Base-by-base conservation (phyloP, 2,329 filamentous ascomycete species). In the Aphanoascus verrucosus region DNA sequence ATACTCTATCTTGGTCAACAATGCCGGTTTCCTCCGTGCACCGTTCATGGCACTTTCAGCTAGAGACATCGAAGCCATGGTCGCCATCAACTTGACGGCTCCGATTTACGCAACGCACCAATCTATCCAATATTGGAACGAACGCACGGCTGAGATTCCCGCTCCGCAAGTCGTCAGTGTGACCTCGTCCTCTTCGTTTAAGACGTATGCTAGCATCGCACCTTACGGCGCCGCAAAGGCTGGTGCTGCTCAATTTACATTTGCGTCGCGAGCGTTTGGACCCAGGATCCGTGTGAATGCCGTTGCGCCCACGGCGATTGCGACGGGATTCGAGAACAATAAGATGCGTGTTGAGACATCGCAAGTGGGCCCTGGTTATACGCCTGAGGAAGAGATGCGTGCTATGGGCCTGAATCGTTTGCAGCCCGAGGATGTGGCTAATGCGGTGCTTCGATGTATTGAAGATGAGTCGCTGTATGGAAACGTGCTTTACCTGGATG, bases 51-150 rank as follows among this genome's bases (percentile, higher is more conserved):
- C 46, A 28, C 28, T 49, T 34, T 32, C 46, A 4, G 46, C 46
- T 1, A 34, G 37, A 34, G 12, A 49, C 19, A 34, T 49, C 46
- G 34, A 38, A 34, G 46, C 32, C 34, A 49, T 34, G 23, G 35
- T 49, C 34, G 46, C 46, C 46, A 49, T 49, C 46, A 49, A 49
- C 46, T 5, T 49, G 46, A 49, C 46, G 14, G 46, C 46, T 34
- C 46, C 46, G 14, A 35, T 49, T 19, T 49, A 49, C 17, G 46
- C 46, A 15, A 49, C 46, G 2, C 46, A 49, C 12, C 28, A 49
- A 19, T 28, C 46, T n/a, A 49, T 49, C 34, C 28, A 38, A 34
- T 49, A 32, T 34, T 49, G 46, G 46, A 49, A 49, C 46, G 46
- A 49, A 34, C 46, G 35, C 32, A 15, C 46, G n/a, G 46, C 32